These are phyloP conservation scores for Apiotrichum akiyoshidainum DNA, from an alignment of 1,284 basidiomycete genomes.

Conservation along the genomic window DNA sequence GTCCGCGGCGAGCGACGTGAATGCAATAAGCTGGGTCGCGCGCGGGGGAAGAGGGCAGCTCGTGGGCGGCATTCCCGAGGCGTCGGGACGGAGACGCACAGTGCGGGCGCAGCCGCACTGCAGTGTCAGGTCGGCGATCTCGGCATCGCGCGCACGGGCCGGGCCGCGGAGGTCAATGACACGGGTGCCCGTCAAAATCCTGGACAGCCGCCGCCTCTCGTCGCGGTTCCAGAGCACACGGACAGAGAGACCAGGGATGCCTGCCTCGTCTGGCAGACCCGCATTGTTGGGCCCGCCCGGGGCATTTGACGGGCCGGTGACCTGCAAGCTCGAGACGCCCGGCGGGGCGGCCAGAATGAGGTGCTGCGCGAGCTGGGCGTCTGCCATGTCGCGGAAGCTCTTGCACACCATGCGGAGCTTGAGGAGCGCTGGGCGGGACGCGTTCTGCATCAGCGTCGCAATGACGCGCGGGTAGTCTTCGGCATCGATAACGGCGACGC, in stretches of 20 bases:
- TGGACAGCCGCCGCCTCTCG: constrained; percentile 3
- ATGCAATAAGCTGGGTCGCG: constrained; percentile 11
- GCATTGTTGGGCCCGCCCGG: neutral
- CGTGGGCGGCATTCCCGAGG: constrained; percentile 6
- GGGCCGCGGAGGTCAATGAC: constrained; percentile 14
- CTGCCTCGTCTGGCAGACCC: neutral
- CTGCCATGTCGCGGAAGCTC: constrained; percentile 12
- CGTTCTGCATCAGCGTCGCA: constrained; percentile 10
- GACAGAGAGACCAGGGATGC: constrained; percentile 7
- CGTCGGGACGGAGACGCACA: constrained; percentile 13
- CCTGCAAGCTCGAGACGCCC: constrained; percentile 1
- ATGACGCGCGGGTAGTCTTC: constrained; percentile 15
- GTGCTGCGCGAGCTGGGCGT: constrained; percentile 13
- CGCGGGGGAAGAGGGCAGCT: constrained; percentile 6
- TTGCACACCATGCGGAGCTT: constrained; percentile 11
- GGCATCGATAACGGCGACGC: neutral
- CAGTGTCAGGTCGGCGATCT: neutral
- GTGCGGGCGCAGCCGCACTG: constrained; percentile 3
- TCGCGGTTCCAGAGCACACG: constrained; percentile 1
- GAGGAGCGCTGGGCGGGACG: constrained; percentile 8
- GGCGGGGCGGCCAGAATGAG: constrained; percentile 5
- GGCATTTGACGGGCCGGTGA: neutral
- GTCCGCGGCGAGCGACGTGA: constrained; percentile 14
- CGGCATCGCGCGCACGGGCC: neutral
- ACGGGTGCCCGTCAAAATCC: constrained; percentile 8